These are phyloP conservation scores for Apiotrichum laibachii DNA, from an alignment of 1,284 basidiomycete genomes.

Conservation along the genomic window DNA sequence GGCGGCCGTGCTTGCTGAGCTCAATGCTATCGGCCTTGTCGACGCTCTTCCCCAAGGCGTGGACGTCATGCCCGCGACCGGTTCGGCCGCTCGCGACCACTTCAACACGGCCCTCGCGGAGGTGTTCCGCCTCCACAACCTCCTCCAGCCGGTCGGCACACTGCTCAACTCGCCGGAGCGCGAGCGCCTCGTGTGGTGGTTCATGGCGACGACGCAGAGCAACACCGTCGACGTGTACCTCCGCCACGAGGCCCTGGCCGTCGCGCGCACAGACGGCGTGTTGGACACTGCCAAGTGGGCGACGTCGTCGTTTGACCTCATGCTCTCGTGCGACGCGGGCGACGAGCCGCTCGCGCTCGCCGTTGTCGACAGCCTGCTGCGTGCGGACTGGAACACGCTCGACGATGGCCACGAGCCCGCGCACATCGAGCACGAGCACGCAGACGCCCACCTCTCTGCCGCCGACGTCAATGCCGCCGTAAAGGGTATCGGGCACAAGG, in stretches of 20 bases:
- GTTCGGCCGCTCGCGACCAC: neutral
- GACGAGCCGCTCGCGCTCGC: conserved; percentile 50
- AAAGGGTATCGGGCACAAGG: conserved; percentile 30
- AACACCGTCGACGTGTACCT: conserved; percentile 30
- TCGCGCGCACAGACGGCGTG: conserved; percentile 16
- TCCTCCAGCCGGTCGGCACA: neutral
- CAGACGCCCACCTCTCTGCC: neutral
- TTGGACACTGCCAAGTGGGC: conserved; percentile 20
- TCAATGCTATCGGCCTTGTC: conserved; percentile 17
- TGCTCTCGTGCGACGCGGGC: conserved; percentile 33
- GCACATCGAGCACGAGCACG: neutral
- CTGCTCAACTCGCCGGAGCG: conserved; percentile 9
- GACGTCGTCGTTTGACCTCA: conserved; percentile 21
- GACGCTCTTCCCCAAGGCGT: conserved; percentile 9
- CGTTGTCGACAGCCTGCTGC: conserved; percentile 44
- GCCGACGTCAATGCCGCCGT: conserved; percentile 10
- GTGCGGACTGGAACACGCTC: conserved; percentile 26
- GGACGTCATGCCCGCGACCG: neutral
- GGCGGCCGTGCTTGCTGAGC: conserved; percentile 13
- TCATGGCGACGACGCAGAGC: conserved; percentile 13
- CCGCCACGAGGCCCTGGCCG: conserved; percentile 63
- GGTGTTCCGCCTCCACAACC: conserved; percentile 20
- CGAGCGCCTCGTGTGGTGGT: conserved; percentile 17
- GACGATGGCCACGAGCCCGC: neutral
- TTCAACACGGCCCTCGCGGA: conserved; percentile 11